These are phyloP conservation scores for Penicillium sp. DNA, from an alignment of 2,329 filamentous ascomycete species.

Conservation along the genomic window DNA sequence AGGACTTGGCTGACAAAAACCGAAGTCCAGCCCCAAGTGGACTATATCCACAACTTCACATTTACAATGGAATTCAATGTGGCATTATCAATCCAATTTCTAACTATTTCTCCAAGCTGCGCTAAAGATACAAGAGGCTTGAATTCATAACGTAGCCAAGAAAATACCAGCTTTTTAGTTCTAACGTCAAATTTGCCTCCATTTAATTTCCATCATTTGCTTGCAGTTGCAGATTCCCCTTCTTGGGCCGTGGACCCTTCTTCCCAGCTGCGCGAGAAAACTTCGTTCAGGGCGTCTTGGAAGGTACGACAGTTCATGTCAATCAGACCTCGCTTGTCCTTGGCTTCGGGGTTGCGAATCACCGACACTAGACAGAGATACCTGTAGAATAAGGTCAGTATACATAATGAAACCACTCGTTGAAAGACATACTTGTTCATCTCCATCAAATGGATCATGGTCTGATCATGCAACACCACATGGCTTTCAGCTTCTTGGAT, in stretches of 20 bases:
- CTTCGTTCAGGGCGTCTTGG: constrained; percentile 60
- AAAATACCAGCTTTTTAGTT: neutral
- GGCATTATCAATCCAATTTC: neutral
- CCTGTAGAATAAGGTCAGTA: constrained; percentile 38
- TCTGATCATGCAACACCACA: constrained; percentile 61
- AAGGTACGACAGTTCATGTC: constrained; percentile 66
- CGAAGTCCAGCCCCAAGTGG: neutral
- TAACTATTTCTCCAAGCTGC: neutral
- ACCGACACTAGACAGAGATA: constrained; percentile 64
- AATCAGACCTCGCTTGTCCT: constrained; percentile 62
- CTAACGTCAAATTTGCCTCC: neutral
- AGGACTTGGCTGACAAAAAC: constrained; percentile 6
- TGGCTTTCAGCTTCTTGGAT: constrained; percentile 60
- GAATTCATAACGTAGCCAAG: neutral
- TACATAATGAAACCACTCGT: neutral
- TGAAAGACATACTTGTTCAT: constrained; percentile 59
- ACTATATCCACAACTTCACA: neutral
- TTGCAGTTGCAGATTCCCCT: neutral
- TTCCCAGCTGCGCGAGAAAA: constrained; percentile 55
- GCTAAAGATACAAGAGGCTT: constrained; percentile 2
- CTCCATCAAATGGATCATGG: constrained; percentile 63
- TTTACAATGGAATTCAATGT: neutral
- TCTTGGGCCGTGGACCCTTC: constrained; percentile 25
- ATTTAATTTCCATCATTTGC: constrained; percentile 11
- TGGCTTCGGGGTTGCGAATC: constrained; percentile 63